Evolutionary conservation across 1,284 basidiomycete genomes (phyloP).

Genomic region (Schizophyllum amplum): DNA sequence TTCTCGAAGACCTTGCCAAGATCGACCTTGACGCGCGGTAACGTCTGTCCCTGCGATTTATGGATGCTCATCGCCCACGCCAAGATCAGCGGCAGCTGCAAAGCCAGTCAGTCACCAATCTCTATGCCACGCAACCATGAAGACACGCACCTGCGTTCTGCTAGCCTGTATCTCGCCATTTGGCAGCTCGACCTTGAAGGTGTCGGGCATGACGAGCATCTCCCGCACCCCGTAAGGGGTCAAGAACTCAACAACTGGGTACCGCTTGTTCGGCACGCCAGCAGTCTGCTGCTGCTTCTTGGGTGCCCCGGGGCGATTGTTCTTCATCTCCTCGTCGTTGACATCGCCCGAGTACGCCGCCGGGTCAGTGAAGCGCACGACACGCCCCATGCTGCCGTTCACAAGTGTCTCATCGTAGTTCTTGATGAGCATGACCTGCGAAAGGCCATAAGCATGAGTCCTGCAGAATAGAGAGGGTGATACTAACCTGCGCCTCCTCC

Average conservation of each 20-base stretch:
- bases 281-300: conserved; percentile 1
- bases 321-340: conserved; percentile 1
- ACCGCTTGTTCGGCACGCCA: conserved; percentile 29
- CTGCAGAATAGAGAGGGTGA: background rate
- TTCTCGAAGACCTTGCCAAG: conserved; percentile 83
- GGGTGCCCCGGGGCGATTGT: background rate
- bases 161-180: conserved; percentile 76
- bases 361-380: conserved; percentile 63
- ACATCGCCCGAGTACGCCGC: conserved; percentile 18
- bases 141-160: conserved; percentile 53
- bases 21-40: conserved; percentile 81
- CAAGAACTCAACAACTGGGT: conserved; percentile 75
- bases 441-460: conserved; percentile 15
- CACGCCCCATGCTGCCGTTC: conserved; percentile 83
- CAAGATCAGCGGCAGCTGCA: conserved; percentile 72
- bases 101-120: too few relatives aligned
- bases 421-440: conserved; percentile 71
- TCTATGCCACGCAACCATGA: background rate
- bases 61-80: conserved; percentile 95
- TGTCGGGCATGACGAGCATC: conserved; percentile 64
- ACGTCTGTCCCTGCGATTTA: conserved; percentile 88
- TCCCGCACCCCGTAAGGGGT: conserved; percentile 52
- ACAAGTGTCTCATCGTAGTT: conserved; percentile 62
- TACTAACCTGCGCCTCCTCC: conserved; percentile 42
- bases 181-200: conserved; percentile 81